Base-by-base conservation (phyloP, 2,329 filamentous ascomycete genomes). In the Zasmidium angulare region DNA sequence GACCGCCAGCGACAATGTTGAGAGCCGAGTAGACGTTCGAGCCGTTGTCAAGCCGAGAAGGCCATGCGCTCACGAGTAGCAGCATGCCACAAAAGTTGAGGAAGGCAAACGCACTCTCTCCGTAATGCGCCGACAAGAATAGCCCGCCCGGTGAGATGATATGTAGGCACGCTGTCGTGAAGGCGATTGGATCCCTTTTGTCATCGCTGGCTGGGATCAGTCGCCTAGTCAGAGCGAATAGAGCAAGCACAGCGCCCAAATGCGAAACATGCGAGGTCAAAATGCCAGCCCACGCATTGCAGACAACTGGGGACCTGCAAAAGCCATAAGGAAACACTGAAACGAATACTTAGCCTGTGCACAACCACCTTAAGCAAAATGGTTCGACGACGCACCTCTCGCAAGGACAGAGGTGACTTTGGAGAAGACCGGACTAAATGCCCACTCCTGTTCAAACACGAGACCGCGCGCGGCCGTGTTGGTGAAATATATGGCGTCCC, bases 71-170 rank as follows among this genome's bases (percentile, higher is more conserved):
- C 81, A 79, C 1, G 84, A 83, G 72, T 93, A 95, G 50, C 89
- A 73, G 26, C 89, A 81, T 87, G 0, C 91, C 95, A 0, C 81
- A 66, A 68, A 97, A 90, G 46, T 89, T 89, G 31, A 96, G 78
- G 21, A 90, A 79, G 0, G 93, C 87, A 74, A 92, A 97, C 0
- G 88, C 74, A 63, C 89, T 86, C 77, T 99, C 95, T 10, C 86
- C 83, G 74, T 95, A 96, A 0, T 93, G 91, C 0, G 93, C 89
- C 0, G 89, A 93, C 19, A 99, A 83, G 72, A 99, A 98, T 1
- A 97, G 76, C 0, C 93, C 93, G 0, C 90, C 95, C 0, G 95
- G 93, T 0, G 90, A 95, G 51, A 98, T 71, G 56, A 96, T 83
- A 73, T 98, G 91, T 51, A 98, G 78, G 17, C 84, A 77, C 2